Base-by-base conservation (phyloP, 2,329 filamentous ascomycete genomes). In the Chaetomiaceae sp. region DNA sequence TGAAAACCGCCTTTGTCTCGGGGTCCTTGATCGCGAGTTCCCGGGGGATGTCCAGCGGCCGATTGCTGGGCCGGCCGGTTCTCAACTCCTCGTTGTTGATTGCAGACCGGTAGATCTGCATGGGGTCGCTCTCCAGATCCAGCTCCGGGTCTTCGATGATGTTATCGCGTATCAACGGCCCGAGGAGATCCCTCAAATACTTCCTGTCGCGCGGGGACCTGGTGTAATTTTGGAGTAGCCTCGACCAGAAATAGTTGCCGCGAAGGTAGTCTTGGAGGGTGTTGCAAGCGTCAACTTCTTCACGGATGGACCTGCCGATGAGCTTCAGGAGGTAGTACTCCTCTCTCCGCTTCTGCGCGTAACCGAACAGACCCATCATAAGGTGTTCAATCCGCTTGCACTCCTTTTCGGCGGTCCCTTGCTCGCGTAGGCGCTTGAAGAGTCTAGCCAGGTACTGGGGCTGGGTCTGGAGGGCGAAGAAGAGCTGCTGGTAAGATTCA, bases 51-150 rank as follows among this genome's bases (percentile, higher is more conserved):
- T 96, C 90, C 13, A 89, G 82, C 30, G 84, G 87, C 55, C 93
- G 81, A 44, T 80, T 81, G 66, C 91, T 96, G 17, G 89, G 83
- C 58, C 83, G 82, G 4, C 93, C 93, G 0, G 93, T 99, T 16
- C 89, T 85, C 20, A 99, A 81, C 70, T 99, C 93, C 68, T 97
- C 92, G 62, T 99, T 96, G 72, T 95, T 97, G 71, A 99, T 95
- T 13, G 89, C 85, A 5, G 90, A 93, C 37, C 88, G 83, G 70
- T 99, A 97, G 51, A 99, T 99, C 61, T 97, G 92, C 75, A 97
- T 86, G 0, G 93, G 93, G 64, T 99, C 93, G 66, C 92, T 96
- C 69, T 99, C 93, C 21, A 99, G 76, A 65, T 99, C 92, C 30
- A 99, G 75, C 5, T 85, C 86, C 12, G 90, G 85, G 60, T 96